Base-by-base conservation (phyloP, 257 asterid genomes). In the Solanum medicagineum region DNA sequence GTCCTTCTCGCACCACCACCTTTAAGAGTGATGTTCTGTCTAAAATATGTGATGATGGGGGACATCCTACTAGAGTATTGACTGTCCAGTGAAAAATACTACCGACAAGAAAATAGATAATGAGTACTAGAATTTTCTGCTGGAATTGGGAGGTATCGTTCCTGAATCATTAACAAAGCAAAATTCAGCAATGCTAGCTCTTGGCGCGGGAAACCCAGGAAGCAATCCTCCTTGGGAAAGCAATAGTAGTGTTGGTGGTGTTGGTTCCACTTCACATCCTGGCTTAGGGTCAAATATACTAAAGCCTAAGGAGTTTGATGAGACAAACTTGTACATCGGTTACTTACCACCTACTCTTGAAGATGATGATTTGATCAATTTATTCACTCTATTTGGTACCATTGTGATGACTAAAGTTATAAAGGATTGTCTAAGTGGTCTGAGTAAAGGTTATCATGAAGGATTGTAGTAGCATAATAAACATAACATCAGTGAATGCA, bases 41-140 rank as follows among this genome's bases (percentile, higher is more conserved):
- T 89, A 96, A 91, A 88, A 93, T 93, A 68, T 96, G 98, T 85
- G 99, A 98, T 86, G 99, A 96, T 84, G 97, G 99, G 84, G 99
- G 99, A 5, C 98, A 85, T 90, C 99, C 99, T 12, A 96, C 98
- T 20, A 29, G 32, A 29, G 32, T 29, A 93, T 95, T 14, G 99
- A 96, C 57, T 96, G 99, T 42, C 99, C 98, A 0, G 97, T 93
- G 86, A 96, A 95, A 92, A 92, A 90, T 84, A 94, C 98, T 10
- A 90, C 99, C 5, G 98, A 98, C 32, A 96, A 96, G 92, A 96
- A 96, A 92, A 96, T 96, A 98, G 99, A 96, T 55, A 98, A 96
- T 74, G 99, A 96, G 89, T 96, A 96, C 89, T 97, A 94, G 79
- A 96, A 91, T 86, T 96, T 96, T 87, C 86, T 96, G 84, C 98